Evolutionary conservation across 371 early-diverging fungal genomes (phyloP).

Genomic region (Racocetra persica): DNA sequence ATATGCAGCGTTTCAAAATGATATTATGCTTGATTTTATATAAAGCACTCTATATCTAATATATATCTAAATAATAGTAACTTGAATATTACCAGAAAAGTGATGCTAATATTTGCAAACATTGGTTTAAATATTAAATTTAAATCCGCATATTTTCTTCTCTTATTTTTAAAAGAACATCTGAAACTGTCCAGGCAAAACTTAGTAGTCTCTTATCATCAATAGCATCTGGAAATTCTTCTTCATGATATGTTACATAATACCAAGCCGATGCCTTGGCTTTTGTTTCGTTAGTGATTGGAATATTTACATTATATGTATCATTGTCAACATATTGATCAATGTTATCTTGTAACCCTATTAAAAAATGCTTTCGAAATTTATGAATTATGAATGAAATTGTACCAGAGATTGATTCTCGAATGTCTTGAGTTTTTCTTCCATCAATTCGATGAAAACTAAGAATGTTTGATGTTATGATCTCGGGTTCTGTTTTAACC

Average conservation of each 20-base stretch:
- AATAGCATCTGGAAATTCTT: not conserved
- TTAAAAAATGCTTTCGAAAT: conserved; percentile 56
- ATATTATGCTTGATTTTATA: no score
- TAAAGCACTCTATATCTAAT: no score
- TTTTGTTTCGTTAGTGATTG: conserved; percentile 40
- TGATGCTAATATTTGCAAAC: no score
- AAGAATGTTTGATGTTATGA: conserved; percentile 54
- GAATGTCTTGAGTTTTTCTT: conserved; percentile 55
- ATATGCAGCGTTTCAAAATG: no score
- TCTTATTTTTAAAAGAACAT: conserved; percentile 13
- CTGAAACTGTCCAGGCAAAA: conserved; percentile 36
- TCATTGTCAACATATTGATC: conserved; percentile 47
- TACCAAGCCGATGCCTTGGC: conserved; percentile 81
- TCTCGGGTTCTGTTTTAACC: conserved; percentile 61
- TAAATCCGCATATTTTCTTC: not conserved
- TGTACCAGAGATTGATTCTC: conserved; percentile 54
- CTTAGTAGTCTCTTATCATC: not conserved
- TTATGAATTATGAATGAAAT: conserved; percentile 49
- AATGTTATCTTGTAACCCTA: conserved; percentile 50
- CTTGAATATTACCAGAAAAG: no score
- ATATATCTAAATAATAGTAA: no score
- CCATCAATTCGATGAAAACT: conserved; percentile 31
- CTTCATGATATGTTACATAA: conserved; percentile 61
- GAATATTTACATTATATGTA: conserved; percentile 31
- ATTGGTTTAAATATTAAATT: no score